A percentile compares a stretch with the other conserved stretches of the same genome.
phyloP scores from a whole-genome alignment of 2,329 filamentous ascomycete genomes.

The Fusarium robinianum region DNA sequence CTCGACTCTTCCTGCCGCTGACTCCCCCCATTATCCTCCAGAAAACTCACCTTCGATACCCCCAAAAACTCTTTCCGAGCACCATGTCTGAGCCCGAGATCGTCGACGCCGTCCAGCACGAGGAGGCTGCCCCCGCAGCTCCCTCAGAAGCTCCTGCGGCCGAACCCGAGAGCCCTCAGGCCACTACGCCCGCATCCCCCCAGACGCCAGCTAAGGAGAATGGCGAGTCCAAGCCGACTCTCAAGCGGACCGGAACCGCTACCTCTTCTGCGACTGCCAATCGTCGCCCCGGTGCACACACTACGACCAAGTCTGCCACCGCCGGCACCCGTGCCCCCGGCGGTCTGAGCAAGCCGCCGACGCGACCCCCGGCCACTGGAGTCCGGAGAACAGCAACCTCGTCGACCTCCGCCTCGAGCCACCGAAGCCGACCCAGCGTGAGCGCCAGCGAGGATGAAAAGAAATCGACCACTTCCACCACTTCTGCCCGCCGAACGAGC shows the following conservation, averaged over 20 bases:
- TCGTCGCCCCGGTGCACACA: conserved; percentile 40
- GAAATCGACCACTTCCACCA: conserved; percentile 46
- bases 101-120: conserved; percentile 50
- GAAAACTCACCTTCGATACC: conserved; percentile 12
- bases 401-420: conserved; percentile 46
- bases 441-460: conserved; percentile 58
- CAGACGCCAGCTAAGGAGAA: conserved; percentile 43
- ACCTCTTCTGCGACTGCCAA: conserved; percentile 33
- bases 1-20: conserved; percentile 4
- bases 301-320: conserved; percentile 37
- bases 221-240: conserved; percentile 35
- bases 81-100: conserved; percentile 55
- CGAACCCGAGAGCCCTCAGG: conserved; percentile 36
- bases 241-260: conserved; percentile 45
- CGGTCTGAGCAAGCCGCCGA: conserved; percentile 53
- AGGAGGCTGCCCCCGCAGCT: conserved; percentile 46
- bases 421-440: conserved; percentile 53
- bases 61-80: conserved; percentile 11
- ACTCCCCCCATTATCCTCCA: background rate
- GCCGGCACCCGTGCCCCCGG: conserved; percentile 45
- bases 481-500: conserved; percentile 50
- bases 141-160: conserved; percentile 34
- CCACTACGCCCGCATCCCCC: conserved; percentile 39
- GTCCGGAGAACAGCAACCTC: conserved; percentile 42
- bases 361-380: conserved; percentile 49